Evolutionary conservation across 257 asterid species (phyloP).

Genomic region (Linaria vulgaris): DNA sequence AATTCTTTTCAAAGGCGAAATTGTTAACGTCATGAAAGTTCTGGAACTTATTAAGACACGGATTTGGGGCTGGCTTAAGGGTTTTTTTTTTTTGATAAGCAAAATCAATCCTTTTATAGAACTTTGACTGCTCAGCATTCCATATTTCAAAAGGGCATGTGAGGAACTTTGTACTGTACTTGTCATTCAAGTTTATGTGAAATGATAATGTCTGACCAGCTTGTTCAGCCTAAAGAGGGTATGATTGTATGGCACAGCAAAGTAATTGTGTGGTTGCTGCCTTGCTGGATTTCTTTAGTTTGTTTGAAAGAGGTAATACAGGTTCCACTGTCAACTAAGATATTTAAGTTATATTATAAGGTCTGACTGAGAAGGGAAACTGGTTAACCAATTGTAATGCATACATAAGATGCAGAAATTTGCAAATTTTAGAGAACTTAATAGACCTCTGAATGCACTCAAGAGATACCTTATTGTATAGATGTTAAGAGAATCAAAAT

Average conservation of each 20-base stretch:
- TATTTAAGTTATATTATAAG: background rate
- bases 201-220: background rate
- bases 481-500: too few relatives aligned
- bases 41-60: too few relatives aligned
- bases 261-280: slow-evolving; percentile 5
- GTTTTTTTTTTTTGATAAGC: too few relatives aligned
- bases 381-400: background rate
- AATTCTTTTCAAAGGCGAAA: too few relatives aligned
- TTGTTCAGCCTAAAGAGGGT: background rate
- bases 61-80: too few relatives aligned
- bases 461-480: background rate
- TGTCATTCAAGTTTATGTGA: background rate
- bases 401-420: background rate
- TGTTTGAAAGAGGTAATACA: background rate
- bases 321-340: background rate
- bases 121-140: background rate
- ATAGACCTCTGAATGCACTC: background rate
- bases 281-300: slow-evolving; percentile 3
- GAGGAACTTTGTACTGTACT: background rate
- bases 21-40: too few relatives aligned
- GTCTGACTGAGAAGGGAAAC: slow-evolving; percentile 1
- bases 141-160: background rate
- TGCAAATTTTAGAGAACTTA: too few relatives aligned
- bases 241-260: background rate
- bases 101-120: background rate